phyloP scores from a whole-genome alignment of 129 eudicot species.

The Pulicaria dysenterica region DNA sequence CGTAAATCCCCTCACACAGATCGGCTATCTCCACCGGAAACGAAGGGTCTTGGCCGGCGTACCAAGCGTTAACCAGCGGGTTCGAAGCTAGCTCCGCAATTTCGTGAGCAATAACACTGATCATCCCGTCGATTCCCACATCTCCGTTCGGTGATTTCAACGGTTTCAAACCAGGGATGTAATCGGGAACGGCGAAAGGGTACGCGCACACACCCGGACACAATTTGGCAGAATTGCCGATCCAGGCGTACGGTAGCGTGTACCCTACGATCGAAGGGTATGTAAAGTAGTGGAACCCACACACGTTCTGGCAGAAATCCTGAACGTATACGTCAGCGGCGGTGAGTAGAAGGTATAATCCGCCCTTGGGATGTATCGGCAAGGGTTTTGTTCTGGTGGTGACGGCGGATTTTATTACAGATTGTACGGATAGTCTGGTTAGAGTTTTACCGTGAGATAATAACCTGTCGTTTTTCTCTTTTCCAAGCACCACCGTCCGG shows the following conservation, averaged over 20 bases:
- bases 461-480: conserved; percentile 72
- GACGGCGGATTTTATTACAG: conserved; percentile 70
- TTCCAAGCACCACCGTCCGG: conserved; percentile 53
- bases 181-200: conserved; percentile 74
- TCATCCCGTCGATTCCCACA: conserved; percentile 80
- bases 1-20: conserved; percentile 88
- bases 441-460: conserved; percentile 75
- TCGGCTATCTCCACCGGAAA: conserved; percentile 90
- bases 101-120: conserved; percentile 83
- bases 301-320: conserved; percentile 71
- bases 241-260: conserved; percentile 92
- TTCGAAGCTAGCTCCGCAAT: conserved; percentile 75
- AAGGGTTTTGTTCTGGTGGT: conserved; percentile 67
- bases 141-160: conserved; percentile 74
- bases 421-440: conserved; percentile 72
- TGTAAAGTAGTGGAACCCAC: conserved; percentile 88
- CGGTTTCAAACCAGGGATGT: conserved; percentile 68
- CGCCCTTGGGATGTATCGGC: conserved; percentile 69
- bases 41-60: conserved; percentile 78
- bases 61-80: conserved; percentile 86
- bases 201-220: conserved; percentile 87
- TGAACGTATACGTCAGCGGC: conserved; percentile 78
- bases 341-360: conserved; percentile 73
- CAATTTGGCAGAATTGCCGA: conserved; percentile 70
- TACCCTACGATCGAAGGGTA: conserved; percentile 88